Evolutionary conservation across 768 basidiomycete genomes (phyloP), one percentile per base, ranked within the genome.

Genomic region (Suillus brevipes): DNA sequence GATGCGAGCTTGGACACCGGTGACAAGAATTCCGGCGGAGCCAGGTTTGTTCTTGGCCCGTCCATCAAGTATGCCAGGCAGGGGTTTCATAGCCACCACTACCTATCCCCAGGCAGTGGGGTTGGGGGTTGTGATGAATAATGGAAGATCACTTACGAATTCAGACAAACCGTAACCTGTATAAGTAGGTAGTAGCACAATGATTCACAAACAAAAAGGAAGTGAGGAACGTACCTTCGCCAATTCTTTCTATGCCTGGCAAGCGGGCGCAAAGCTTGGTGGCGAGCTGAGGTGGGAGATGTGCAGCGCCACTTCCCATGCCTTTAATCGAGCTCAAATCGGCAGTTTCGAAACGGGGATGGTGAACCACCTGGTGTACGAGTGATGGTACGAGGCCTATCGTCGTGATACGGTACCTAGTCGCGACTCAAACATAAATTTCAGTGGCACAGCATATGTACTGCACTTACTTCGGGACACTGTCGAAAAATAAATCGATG

Each of bases 151-250:
- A 78, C 87, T 65, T 67, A 86, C 86, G 40, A 71, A 71, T 79
- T 89, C 87, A 0, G 86, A 87, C 79, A 87, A 82, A 18, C 88
- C 89, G 66, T 87, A 90, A 0, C 87, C 87, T 86, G 61, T 43
- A 20, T 50, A 57, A 63, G 6, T 8, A 55, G 66, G 53, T 25
- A 64, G 14, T 38, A 14, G 14, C 6, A 36, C 14, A 10, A 14
- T 34, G 1, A 59, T 12, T 12, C 25, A 16, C 14, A 8, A 16
- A 40, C 9, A 12, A 20, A 42, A 23, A 3, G 23, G 38, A 43
- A 13, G 16, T 23, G 12, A n/a, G 31, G 16, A 59, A 65, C 74
- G 47, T 31, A 85, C 85, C 86, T 78, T 86, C 81, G 0, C 65
- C 43, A 31, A 83, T 70, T 0, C 66, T 64, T 0, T 72, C 68